Conservation (phyloP, 208 protist species). For the Trypanosoma theileri region DNA sequence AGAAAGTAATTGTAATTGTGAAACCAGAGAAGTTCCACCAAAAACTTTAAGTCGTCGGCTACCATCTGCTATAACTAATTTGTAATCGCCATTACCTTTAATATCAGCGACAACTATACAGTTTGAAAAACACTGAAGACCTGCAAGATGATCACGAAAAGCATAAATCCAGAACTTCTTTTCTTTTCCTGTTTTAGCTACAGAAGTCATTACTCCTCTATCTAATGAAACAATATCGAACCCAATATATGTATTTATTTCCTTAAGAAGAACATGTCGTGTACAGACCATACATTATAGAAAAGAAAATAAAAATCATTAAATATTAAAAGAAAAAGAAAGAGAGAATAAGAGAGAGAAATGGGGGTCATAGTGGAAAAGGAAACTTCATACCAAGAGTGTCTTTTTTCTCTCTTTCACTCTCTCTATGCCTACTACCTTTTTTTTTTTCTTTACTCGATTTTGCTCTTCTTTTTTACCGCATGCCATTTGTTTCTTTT, state of each 20-base stretch:
- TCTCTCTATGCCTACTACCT: neutral
- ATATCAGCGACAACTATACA: constrained; percentile 87
- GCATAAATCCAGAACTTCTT: constrained; percentile 91
- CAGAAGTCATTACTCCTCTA: constrained; percentile 21
- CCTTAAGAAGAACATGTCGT: neutral
- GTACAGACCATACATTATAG: constrained; percentile 7
- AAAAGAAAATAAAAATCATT: neutral
- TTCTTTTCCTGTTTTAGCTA: constrained; percentile 3
- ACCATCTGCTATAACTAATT: constrained; percentile 89
- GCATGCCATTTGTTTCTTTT: neutral
- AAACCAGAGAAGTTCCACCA: constrained; percentile 74
- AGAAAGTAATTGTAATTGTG: constrained; percentile 77
- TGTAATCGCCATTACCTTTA: constrained; percentile 91
- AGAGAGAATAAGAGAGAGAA: no score
- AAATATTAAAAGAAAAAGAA: no score
- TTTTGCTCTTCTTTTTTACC: neutral
- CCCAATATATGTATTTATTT: constrained; percentile 1
- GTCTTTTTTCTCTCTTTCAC: no score
- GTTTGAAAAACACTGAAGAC: constrained; percentile 66
- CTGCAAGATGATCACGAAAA: constrained; percentile 89
- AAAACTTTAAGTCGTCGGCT: constrained; percentile 84
- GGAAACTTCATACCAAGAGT: no score
- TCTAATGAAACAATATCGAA: neutral
- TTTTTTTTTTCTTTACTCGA: neutral
- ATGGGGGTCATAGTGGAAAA: no score